Percentiles rank a stretch among this genome's conserved stretches.
Evolutionary conservation across 2,329 filamentous ascomycete species (phyloP).

Genomic region (Hypoxylon sp.): DNA sequence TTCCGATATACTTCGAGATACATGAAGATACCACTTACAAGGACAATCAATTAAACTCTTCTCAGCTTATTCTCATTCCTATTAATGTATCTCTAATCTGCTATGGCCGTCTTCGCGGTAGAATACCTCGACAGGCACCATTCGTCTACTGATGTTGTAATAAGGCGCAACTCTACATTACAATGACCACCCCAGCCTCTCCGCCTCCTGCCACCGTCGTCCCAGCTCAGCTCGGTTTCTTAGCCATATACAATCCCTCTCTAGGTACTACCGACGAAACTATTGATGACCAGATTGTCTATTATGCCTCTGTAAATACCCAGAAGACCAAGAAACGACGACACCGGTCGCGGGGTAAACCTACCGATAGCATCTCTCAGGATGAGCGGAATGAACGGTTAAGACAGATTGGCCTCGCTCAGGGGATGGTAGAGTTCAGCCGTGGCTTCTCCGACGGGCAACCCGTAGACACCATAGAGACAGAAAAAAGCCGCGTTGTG

Average conservation of each 20-base stretch:
- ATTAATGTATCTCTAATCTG: conserved; percentile 20
- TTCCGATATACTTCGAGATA: background rate
- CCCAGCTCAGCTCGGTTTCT: conserved; percentile 89
- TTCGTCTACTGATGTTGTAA: conserved; percentile 28
- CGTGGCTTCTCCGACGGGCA: conserved; percentile 86
- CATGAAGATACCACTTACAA: background rate
- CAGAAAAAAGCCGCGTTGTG: conserved; percentile 87
- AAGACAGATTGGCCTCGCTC: conserved; percentile 93
- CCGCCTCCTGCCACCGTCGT: conserved; percentile 60
- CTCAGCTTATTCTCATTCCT: background rate
- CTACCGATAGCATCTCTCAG: conserved; percentile 63
- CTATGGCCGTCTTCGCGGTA: conserved; percentile 37
- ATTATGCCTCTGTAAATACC: conserved; percentile 80
- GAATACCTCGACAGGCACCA: conserved; percentile 32
- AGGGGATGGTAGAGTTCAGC: conserved; percentile 96
- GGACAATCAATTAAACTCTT: conserved; percentile 3
- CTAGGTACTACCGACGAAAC: conserved; percentile 74
- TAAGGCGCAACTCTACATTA: conserved; percentile 17
- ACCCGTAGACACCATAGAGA: conserved; percentile 88
- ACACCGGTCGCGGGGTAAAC: conserved; percentile 60
- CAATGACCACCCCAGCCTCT: conserved; percentile 46
- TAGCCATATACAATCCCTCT: conserved; percentile 95
- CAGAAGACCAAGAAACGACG: conserved; percentile 60
- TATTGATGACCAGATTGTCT: conserved; percentile 87
- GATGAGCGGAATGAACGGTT: conserved; percentile 88